phyloP scores from a whole-genome alignment of 2,329 filamentous ascomycete genomes.

The Thielaviopsis ethacetica region DNA sequence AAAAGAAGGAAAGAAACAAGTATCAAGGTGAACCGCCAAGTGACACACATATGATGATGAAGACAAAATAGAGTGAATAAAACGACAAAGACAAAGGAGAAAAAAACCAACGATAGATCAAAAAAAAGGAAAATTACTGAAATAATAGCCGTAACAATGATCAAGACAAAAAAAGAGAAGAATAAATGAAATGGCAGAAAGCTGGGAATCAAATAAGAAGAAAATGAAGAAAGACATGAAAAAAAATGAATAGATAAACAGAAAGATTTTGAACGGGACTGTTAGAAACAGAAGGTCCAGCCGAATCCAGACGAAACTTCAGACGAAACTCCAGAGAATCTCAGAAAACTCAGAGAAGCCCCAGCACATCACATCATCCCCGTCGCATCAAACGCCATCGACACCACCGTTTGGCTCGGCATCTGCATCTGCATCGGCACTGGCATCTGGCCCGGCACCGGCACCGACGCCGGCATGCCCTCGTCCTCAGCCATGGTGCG shows the following conservation, averaged over 20 bases:
- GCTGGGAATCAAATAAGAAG: not conserved
- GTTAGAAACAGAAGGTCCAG: too few species aligned
- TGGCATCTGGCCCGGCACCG: too few species aligned
- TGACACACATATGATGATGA: not conserved
- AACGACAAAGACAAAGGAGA: not conserved
- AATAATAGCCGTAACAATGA: not conserved
- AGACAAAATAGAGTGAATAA: not conserved
- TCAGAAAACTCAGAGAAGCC: too few species aligned
- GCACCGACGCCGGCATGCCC: too few species aligned
- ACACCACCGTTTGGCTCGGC: too few species aligned
- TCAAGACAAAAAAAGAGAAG: not conserved
- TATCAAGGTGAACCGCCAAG: not conserved
- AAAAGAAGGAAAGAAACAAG: not conserved
- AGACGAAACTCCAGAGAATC: too few species aligned
- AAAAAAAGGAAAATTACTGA: not conserved
- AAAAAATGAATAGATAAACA: not conserved
- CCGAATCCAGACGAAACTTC: too few species aligned
- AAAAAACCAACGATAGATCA: not conserved
- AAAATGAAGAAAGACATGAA: not conserved
- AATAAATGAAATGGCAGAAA: not conserved
- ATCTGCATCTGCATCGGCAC: too few species aligned
- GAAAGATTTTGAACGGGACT: too few species aligned
- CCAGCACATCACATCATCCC: too few species aligned
- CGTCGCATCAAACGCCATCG: too few species aligned
- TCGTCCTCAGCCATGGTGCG: too few species aligned